Percentiles rank a stretch among this genome's conserved stretches.
phyloP scores from a whole-genome alignment of 805 yeast genomes.

The Blastobotrys attinorum region DNA sequence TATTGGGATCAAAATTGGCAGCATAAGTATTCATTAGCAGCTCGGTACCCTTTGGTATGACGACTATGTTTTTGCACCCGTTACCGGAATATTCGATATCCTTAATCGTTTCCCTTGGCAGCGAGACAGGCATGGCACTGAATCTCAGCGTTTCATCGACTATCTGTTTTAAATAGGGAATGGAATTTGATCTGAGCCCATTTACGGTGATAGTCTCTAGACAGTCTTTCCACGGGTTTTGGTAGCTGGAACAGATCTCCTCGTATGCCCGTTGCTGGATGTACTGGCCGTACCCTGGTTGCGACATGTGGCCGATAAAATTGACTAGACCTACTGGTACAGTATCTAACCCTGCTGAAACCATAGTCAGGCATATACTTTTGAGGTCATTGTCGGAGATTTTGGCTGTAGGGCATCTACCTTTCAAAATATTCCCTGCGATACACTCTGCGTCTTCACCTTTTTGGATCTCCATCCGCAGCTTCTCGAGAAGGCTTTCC shows the following conservation, averaged over 20 bases:
- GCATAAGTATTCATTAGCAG: constrained; percentile 61
- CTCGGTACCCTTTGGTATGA: constrained; percentile 47
- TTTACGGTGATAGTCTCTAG: no score
- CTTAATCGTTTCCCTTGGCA: constrained; percentile 32
- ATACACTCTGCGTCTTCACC: constrained; percentile 19
- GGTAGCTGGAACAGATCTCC: constrained; percentile 24
- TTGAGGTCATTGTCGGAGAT: constrained; percentile 9
- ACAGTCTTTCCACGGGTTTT: constrained; percentile 20
- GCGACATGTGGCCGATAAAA: constrained; percentile 3
- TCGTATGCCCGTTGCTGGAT: constrained; percentile 16
- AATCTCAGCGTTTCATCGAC: constrained; percentile 56
- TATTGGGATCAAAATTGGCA: constrained; percentile 51
- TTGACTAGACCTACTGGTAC: background rate
- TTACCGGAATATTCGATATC: background rate
- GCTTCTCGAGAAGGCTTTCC: constrained; percentile 10
- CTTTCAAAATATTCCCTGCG: constrained; percentile 18
- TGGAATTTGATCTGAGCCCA: constrained; percentile 21
- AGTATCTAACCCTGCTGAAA: constrained; percentile 6
- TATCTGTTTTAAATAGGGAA: constrained; percentile 26
- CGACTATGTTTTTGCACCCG: no score
- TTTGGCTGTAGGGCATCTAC: constrained; percentile 18
- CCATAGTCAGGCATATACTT: constrained; percentile 6
- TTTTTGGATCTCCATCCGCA: constrained; percentile 11
- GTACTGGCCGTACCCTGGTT: constrained; percentile 24
- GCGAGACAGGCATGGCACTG: constrained; percentile 57